Base-by-base conservation (phyloP, 768 basidiomycete genomes). In the Ramaria sp. region DNA sequence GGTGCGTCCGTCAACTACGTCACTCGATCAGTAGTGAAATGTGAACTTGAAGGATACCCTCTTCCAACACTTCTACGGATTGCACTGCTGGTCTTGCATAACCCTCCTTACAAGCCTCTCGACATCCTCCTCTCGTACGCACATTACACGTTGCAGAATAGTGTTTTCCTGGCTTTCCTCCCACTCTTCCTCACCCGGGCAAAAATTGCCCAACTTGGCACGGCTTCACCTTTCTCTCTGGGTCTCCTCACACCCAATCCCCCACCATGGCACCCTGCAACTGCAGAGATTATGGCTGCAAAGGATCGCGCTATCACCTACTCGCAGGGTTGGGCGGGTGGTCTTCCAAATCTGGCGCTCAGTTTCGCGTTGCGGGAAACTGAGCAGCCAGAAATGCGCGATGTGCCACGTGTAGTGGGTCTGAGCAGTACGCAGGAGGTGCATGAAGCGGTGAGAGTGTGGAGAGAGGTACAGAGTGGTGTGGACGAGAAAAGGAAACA, bases 151-250 rank as follows among this genome's bases (percentile, higher is more conserved):
- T 73, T 92, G 33, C 88, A 91, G 66, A 90, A 88, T 68, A 69
- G 72, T 55, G 82, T 78, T 15, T 75, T 84, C 66, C 66, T 69
- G 41, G 68, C 73, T 10, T 91, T 83, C 66, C 74, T 76, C 27
- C 70, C 76, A 11, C 75, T 78, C 41, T 77, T 92, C 54, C 72
- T 73, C 60, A 66, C 70, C 19, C 83, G 85, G 22, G 89, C 88
- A 0, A 71, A 78, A 51, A 78, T 94, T 45, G 66, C 68, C 55
- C 86, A 88, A 55, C 73, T 94, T 30, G 53, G 91, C 51, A 73
- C 84, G 2, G 91, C 91, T 1, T 91, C 90, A 1, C 91, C 91
- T 7, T 74, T 94, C 53, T 84, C 79, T 65, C 93, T 93, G 91
- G 85, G 84, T 0, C 77, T 93, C 3, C 75, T 94, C 34, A 81